Evolutionary conservation across 805 yeast species (phyloP), one percentile per base, ranked within the genome.

Genomic region (Saccharomycopsis amapae): DNA sequence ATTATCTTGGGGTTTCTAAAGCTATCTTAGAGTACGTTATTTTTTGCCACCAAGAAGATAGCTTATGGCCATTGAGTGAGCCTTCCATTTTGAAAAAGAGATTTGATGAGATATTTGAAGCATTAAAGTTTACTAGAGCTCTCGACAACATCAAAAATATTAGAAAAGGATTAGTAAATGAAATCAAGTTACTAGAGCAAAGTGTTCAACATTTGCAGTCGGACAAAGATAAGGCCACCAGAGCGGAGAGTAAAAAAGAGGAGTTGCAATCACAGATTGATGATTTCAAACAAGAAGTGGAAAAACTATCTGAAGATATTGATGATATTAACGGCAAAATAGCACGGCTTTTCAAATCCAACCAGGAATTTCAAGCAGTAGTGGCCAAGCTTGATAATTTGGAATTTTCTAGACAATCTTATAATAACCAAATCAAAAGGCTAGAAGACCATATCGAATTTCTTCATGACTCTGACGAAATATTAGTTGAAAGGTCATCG

Each of bases 31-130:
- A 90, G 54, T 86, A 87, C 60, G 98, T 93, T 35, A 81, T 90
- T 1, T 93, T 93, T 63, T 90, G 98, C 58, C 99, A 93, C 58
- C 99, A 93, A 61, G 99, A 93, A 58, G 99, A 93, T 50, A 81
- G 90, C 55, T 63, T 87, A 24, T 93, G 99, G 99, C 99, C 99
- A 1, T 68, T 93, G 40, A 77, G 89, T 55, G 99, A 93, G 62
- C 94, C 98, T 1, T 72, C 95, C 2, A 74, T 74, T 10, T 71
- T 93, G 59, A 94, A 93, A 64, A 89, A 89, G 64, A 75, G 90
- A 44, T 94, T 93, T 57, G 98, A 93, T 62, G 98, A 93, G 62
- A 90, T 93, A 6, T 93, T 93, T 58, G 97, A 93, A 63, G 96
- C 97, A 0, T 76, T 87, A 54, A 88, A 86, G 61, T 94, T 85